Percentiles rank a stretch among this genome's conserved stretches.
Conservation (phyloP, 768 basidiomycete species). For the Amanita rubescens region DNA sequence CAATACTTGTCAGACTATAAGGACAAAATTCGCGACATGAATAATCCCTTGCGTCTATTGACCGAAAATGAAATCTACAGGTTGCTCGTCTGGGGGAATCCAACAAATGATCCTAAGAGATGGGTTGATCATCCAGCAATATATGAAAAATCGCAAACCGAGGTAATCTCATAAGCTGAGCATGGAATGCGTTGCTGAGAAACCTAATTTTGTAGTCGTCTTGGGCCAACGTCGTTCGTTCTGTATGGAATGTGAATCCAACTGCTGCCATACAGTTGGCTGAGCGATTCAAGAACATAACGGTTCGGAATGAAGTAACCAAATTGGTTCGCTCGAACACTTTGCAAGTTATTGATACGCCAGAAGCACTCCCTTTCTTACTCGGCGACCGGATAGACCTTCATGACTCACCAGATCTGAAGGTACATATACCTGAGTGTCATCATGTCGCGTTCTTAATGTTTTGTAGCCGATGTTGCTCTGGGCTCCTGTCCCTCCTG, state of each 20-base stretch:
- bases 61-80: constrained; percentile 89
- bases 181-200: background rate
- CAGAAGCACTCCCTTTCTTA: constrained; percentile 77
- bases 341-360: constrained; percentile 57
- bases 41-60: constrained; percentile 71
- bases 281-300: constrained; percentile 77
- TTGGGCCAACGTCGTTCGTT: constrained; percentile 65
- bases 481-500: constrained; percentile 84
- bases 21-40: constrained; percentile 55
- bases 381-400: constrained; percentile 65
- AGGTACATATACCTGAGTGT: constrained; percentile 35
- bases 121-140: constrained; percentile 52
- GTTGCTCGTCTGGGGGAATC: constrained; percentile 86
- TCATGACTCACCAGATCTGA: constrained; percentile 57
- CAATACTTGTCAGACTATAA: constrained; percentile 39
- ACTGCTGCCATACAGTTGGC: constrained; percentile 74
- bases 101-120: constrained; percentile 65
- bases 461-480: constrained; percentile 66
- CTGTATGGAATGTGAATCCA: constrained; percentile 78
- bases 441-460: background rate
- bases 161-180: constrained; percentile 33
- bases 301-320: constrained; percentile 64
- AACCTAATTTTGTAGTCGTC: constrained; percentile 31
- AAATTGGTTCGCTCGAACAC: constrained; percentile 71
- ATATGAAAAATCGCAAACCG: constrained; percentile 47